A percentile compares a stretch with the other conserved stretches of the same genome.
Evolutionary conservation across 441 rosid species (phyloP).

Genomic region (Erysimum pusillum): DNA sequence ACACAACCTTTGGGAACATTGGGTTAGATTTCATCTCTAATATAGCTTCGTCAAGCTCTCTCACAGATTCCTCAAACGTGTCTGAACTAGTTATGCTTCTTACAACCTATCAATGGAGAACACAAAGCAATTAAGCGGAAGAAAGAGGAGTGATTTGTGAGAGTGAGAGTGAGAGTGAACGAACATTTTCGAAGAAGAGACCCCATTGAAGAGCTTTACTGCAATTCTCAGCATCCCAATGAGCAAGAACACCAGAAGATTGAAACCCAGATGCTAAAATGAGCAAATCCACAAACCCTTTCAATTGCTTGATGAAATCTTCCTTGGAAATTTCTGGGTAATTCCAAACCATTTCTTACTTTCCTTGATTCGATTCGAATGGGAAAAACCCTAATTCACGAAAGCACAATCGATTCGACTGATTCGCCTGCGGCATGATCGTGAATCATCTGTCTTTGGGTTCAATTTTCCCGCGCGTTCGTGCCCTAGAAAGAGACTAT

Average conservation of each 20-base stretch:
- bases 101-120: conserved; percentile 54
- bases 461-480: conserved; percentile 40
- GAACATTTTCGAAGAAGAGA: conserved; percentile 76
- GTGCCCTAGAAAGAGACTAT: conserved; percentile 22
- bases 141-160: neutral
- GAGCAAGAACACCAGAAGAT: conserved; percentile 73
- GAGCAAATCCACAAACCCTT: conserved; percentile 83
- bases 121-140: neutral
- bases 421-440: conserved; percentile 4
- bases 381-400: conserved; percentile 14
- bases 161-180: conserved; percentile 24
- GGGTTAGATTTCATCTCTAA: conserved; percentile 60
- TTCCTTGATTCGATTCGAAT: neutral
- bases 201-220: conserved; percentile 84
- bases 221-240: conserved; percentile 72
- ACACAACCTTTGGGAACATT: conserved; percentile 77
- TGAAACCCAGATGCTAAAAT: conserved; percentile 82
- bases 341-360: conserved; percentile 68
- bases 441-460: conserved; percentile 11
- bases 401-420: conserved; percentile 1
- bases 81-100: conserved; percentile 54
- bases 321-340: conserved; percentile 66
- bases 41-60: conserved; percentile 72
- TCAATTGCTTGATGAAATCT: conserved; percentile 64
- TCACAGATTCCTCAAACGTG: conserved; percentile 57